Evolutionary conservation across 352 stramenopile species (phyloP), one percentile per base, ranked within the genome.

Genomic region (Halophytophthora batemanensis): DNA sequence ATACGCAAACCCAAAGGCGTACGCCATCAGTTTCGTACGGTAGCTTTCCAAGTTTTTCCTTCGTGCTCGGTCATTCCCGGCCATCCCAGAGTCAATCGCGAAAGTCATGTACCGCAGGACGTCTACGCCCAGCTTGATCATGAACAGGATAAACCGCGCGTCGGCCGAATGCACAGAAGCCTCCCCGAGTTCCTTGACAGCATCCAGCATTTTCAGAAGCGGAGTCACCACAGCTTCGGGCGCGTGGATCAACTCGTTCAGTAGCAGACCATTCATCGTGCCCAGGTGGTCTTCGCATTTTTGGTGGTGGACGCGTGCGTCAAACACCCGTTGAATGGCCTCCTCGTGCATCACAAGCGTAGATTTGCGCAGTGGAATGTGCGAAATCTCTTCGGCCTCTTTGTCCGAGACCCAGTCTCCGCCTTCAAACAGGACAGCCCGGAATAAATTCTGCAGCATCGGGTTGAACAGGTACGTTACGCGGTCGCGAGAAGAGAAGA

Each of bases 221-320:
- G 86, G 80, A 11, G 60, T 39, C 25, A 94, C 45, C 34, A 93
- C 69, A 21, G 83, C 93, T 56, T 98, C 89, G 25, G 97, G 96
- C 6, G 90, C 95, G 66, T 98, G 97, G 13, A 95, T 77, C 40
- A 99, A 85, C 60, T 99, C 97, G 64, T 99, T 99, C 44, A 99
- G 89, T 12, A 99, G 73, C 19, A 98, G 90, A 3, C 96, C 97
- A 50, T 97, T 93, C 64, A 97, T 96, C 2, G 97, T 99, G 8
- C 95, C 88, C 21, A 99, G 71, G 53, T 96, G 71, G 21, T 95
- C 82, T 63, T 87, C 82, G 41, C 77, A 90, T 48, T 87, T 86
- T 44, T 95, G 81, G 42, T 93, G 81, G 35, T 82, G 66, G 18
- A 90, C 59, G 13, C 79, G 64, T 7, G 80, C 84, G 56, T 95